A percentile compares a stretch with the other conserved stretches of the same genome.
Evolutionary conservation across 1,139 yeast species (phyloP).

Genomic region (Pneumocystis murina): DNA sequence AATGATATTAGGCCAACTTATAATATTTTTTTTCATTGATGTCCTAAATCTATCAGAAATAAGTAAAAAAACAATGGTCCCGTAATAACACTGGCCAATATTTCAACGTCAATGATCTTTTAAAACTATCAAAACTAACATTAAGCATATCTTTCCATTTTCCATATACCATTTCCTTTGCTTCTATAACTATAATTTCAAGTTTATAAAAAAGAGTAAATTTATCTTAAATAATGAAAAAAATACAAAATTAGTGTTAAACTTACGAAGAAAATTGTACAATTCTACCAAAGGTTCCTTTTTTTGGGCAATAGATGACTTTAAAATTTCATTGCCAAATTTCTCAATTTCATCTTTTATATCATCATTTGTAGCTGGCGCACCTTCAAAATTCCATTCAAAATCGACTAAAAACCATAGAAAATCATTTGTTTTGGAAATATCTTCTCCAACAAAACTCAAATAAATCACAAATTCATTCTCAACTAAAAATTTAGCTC

Average conservation of each 20-base stretch:
- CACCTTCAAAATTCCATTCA: slow-evolving; percentile 22
- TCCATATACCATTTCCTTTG: slow-evolving; percentile 39
- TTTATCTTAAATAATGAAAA: slow-evolving; percentile 19
- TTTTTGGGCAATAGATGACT: neutral
- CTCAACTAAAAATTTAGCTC: slow-evolving; percentile 50
- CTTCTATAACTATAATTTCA: slow-evolving; percentile 51
- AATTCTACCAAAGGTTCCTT: slow-evolving; percentile 38
- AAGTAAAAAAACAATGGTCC: neutral
- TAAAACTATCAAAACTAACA: slow-evolving; percentile 30
- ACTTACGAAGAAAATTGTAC: slow-evolving; percentile 44
- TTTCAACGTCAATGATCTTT: neutral
- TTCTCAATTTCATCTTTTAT: slow-evolving; percentile 28
- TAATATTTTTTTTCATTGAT: neutral
- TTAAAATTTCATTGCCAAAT: neutral
- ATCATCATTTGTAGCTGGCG: neutral
- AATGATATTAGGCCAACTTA: neutral
- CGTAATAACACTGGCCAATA: neutral
- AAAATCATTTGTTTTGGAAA: slow-evolving; percentile 24
- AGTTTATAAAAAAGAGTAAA: slow-evolving; percentile 64
- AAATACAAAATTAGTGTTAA: neutral
- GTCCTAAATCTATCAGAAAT: neutral
- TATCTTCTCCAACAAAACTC: slow-evolving; percentile 51
- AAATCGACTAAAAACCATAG: slow-evolving; percentile 67
- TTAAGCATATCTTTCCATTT: slow-evolving; percentile 56
- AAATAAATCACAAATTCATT: slow-evolving; percentile 57